These are phyloP conservation scores for Chloris gayana DNA, from an alignment of 176 grass and related monocot species.

Conservation along the genomic window DNA sequence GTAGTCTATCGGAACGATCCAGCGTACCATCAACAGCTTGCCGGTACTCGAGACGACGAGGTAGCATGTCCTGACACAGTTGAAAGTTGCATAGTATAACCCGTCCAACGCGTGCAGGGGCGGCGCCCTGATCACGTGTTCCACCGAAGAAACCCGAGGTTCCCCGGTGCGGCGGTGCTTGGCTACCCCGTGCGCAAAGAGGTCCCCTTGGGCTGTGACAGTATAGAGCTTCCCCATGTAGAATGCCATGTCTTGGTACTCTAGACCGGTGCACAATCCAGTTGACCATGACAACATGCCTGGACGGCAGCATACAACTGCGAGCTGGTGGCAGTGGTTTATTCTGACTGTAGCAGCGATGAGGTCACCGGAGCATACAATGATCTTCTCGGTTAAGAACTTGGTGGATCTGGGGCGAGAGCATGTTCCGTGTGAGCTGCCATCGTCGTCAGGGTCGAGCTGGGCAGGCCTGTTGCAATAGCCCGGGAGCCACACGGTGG, in stretches of 20 bases:
- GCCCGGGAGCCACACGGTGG: background rate
- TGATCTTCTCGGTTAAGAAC: background rate
- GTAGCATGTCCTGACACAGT: background rate
- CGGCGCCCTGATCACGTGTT: background rate
- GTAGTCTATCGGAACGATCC: background rate
- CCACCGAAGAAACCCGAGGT: background rate
- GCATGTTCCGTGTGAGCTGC: too few relatives aligned
- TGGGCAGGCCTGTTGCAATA: background rate
- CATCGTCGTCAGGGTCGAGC: background rate
- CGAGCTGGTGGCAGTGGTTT: accelerated
- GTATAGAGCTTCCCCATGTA: background rate
- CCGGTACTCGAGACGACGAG: background rate
- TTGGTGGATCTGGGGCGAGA: too few relatives aligned
- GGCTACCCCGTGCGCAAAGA: background rate
- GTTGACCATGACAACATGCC: background rate
- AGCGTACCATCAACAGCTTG: background rate
- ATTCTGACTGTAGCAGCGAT: accelerated
- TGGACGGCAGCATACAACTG: background rate
- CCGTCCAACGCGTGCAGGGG: background rate
- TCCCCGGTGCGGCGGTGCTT: too few relatives aligned
- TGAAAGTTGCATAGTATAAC: too few relatives aligned
- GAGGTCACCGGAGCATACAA: background rate
- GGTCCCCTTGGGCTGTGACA: background rate
- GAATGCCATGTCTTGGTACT: background rate
- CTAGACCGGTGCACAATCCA: background rate